Conservation (phyloP, 1,139 yeast species). For the Scheffersomyces illinoinensis region DNA sequence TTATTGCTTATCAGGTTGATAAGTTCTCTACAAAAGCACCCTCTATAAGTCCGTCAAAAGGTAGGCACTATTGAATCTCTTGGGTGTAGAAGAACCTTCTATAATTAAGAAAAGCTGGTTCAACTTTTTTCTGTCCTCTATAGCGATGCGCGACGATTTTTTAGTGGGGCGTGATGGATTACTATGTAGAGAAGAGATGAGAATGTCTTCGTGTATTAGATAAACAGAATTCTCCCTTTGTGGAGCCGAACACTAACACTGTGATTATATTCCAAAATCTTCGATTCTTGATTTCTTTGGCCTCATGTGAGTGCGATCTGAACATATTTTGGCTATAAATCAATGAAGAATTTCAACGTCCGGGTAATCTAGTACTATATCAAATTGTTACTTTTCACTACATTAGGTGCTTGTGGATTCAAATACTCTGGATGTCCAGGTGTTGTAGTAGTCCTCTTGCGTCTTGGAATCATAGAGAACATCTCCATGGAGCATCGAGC, state of each 20-base stretch:
- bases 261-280: not conserved
- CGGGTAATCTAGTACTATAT: not conserved
- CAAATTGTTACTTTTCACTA: not conserved
- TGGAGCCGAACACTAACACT: not conserved
- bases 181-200: not conserved
- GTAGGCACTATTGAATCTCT: not conserved
- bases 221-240: not conserved
- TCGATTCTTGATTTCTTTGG: not conserved
- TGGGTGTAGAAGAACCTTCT: not conserved
- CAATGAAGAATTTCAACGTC: not conserved
- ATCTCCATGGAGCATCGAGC: slow-evolving; percentile 39
- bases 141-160: not conserved
- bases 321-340: not conserved
- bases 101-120: not conserved
- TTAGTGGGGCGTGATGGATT: not conserved
- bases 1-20: not conserved
- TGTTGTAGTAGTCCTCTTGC: slow-evolving; percentile 32
- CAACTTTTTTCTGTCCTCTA: not conserved
- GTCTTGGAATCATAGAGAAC: slow-evolving; percentile 26
- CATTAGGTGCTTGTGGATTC: not conserved
- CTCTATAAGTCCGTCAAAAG: not conserved
- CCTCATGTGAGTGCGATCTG: not conserved
- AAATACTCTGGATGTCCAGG: slow-evolving; percentile 26
- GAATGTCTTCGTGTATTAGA: not conserved
- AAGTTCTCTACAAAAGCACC: not conserved